Percentiles rank a stretch among this genome's conserved stretches.
Evolutionary conservation across 2,329 filamentous ascomycete species (phyloP).

Genomic region (Fusarium sp.): DNA sequence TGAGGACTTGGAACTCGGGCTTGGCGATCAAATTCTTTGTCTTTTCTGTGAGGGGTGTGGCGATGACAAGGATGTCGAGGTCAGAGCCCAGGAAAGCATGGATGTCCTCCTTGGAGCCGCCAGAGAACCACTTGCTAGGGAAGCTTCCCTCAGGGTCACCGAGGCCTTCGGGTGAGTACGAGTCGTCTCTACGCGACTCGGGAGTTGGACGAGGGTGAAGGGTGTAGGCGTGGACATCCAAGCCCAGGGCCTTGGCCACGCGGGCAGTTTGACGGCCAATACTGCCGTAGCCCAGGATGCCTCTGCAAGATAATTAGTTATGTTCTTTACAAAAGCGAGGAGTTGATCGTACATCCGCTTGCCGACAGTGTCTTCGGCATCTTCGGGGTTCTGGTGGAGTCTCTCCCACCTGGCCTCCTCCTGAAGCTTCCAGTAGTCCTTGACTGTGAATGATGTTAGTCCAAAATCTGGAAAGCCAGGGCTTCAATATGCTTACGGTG

Average conservation of each 20-base stretch:
- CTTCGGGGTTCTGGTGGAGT: constrained; percentile 27
- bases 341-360: constrained; percentile 59
- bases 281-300: constrained; percentile 65
- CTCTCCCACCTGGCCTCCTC: constrained; percentile 58
- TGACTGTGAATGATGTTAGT: constrained; percentile 7
- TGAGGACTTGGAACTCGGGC: constrained; percentile 61
- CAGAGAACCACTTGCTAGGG: constrained; percentile 65
- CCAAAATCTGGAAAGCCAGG: too few species aligned
- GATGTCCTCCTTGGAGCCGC: constrained; percentile 55
- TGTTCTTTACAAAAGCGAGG: fast-evolving
- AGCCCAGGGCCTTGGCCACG: constrained; percentile 73
- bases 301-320: constrained; percentile 45
- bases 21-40: constrained; percentile 64
- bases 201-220: constrained; percentile 75
- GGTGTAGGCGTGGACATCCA: constrained; percentile 81
- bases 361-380: constrained; percentile 57
- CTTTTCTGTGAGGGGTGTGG: constrained; percentile 61
- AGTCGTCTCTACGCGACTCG: constrained; percentile 71
- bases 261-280: constrained; percentile 66
- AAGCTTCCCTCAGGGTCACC: constrained; percentile 63
- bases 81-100: constrained; percentile 63
- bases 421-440: constrained; percentile 58
- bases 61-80: constrained; percentile 65
- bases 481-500: constrained; percentile 49
- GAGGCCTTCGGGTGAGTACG: constrained; percentile 77